phyloP scores from a whole-genome alignment of 2,329 filamentous ascomycete species.

The Fusarium annulatum region DNA sequence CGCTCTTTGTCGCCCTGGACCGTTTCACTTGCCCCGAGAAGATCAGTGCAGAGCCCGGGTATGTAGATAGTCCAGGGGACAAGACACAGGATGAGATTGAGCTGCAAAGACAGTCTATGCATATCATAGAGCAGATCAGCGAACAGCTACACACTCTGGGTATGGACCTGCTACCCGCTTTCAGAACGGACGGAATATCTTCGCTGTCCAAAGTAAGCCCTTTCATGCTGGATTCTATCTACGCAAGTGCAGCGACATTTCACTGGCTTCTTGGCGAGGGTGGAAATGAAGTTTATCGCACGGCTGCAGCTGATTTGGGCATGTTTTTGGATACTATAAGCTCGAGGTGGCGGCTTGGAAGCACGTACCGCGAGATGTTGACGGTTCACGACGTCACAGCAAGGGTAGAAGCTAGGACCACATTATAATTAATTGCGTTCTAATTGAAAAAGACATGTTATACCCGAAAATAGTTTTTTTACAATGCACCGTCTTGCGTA shows the following conservation, averaged over 20 bases:
- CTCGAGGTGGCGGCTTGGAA: background rate
- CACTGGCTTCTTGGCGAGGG: background rate
- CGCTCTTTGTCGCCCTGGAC: background rate
- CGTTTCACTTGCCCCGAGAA: background rate
- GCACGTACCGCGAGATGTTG: background rate
- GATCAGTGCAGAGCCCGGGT: background rate
- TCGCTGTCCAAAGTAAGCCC: background rate
- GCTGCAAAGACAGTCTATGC: background rate
- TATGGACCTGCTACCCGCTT: fast-evolving
- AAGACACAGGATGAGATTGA: background rate
- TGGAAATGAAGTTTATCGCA: background rate
- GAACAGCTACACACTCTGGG: background rate
- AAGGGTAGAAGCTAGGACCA: background rate
- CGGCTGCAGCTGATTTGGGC: fast-evolving
- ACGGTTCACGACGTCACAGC: background rate
- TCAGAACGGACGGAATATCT: background rate
- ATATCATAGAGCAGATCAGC: background rate
- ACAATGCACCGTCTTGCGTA: too few relatives aligned
- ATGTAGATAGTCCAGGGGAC: background rate
- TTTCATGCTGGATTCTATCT: background rate
- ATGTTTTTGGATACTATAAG: fast-evolving
- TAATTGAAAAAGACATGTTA: fast-evolving
- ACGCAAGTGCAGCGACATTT: background rate
- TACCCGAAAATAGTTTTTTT: too few relatives aligned
- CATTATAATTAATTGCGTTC: fast-evolving